Evolutionary conservation across 2,329 filamentous ascomycete species (phyloP).

Genomic region (Coleophoma eucalyptorum): DNA sequence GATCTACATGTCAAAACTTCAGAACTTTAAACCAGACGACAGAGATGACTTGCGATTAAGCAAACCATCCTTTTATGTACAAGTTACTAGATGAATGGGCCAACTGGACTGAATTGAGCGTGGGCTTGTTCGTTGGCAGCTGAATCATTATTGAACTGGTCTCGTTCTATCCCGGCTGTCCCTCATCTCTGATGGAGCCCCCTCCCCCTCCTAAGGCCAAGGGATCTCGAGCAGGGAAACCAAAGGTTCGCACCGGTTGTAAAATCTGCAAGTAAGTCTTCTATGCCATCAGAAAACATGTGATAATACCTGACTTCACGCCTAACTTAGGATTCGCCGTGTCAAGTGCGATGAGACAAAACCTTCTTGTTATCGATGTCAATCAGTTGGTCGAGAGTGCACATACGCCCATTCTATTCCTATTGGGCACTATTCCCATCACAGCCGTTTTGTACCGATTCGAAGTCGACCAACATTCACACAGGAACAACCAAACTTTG

Average conservation of each 20-base stretch:
- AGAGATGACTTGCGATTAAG: too few species aligned
- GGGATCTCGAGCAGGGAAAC: slow-evolving; percentile 6
- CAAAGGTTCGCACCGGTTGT: slow-evolving; percentile 12
- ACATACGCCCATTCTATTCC: slow-evolving; percentile 3
- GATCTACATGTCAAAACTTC: too few species aligned
- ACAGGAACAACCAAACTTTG: background rate
- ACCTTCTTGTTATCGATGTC: slow-evolving; percentile 11
- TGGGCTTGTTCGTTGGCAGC: too few species aligned
- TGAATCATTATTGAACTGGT: too few species aligned
- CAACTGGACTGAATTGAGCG: too few species aligned
- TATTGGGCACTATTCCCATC: slow-evolving; percentile 3
- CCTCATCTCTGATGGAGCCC: too few species aligned
- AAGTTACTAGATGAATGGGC: too few species aligned
- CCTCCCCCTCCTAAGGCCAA: background rate
- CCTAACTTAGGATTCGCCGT: slow-evolving; percentile 7
- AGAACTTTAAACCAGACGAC: too few species aligned
- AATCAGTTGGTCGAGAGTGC: slow-evolving; percentile 10
- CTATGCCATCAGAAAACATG: slow-evolving; percentile 1
- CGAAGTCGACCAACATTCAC: too few species aligned
- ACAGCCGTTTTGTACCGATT: background rate
- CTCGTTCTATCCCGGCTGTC: too few species aligned
- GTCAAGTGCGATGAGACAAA: slow-evolving; percentile 12
- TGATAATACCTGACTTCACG: background rate
- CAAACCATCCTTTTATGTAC: too few species aligned
- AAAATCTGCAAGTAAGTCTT: slow-evolving; percentile 9